A percentile compares a stretch with the other conserved stretches of the same genome.
Conservation (phyloP, 257 asterid species). For the Nicotiana tabacum region DNA sequence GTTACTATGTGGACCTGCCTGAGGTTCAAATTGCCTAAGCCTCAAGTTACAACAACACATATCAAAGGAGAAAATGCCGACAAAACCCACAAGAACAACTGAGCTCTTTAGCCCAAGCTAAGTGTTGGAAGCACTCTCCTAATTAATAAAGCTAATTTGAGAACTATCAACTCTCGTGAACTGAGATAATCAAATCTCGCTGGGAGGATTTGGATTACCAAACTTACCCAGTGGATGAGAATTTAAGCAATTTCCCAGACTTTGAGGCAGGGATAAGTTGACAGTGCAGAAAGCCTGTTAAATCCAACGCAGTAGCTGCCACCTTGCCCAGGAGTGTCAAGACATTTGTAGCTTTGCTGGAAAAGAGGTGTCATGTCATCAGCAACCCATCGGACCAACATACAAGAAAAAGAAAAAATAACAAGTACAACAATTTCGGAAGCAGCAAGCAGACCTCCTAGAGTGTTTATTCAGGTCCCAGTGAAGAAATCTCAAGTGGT, state of each 20-base stretch:
- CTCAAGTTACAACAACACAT: background rate
- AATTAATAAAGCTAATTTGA: background rate
- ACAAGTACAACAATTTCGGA: background rate
- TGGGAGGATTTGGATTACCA: background rate
- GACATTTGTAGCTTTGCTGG: slow-evolving; percentile 62
- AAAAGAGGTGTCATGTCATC: slow-evolving; percentile 7
- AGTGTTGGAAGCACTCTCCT: background rate
- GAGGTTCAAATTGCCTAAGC: background rate
- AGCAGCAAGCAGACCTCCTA: slow-evolving; percentile 40
- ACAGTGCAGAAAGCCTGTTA: slow-evolving; percentile 73
- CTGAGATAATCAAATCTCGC: background rate
- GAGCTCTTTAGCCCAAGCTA: background rate
- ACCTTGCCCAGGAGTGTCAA: slow-evolving; percentile 61
- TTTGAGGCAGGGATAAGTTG: slow-evolving; percentile 45
- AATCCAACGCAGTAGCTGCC: slow-evolving; percentile 64
- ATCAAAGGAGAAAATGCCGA: background rate
- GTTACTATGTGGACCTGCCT: background rate
- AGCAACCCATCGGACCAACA: background rate
- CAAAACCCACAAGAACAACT: background rate
- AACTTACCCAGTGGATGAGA: slow-evolving; percentile 22
- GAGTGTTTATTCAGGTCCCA: slow-evolving; percentile 89
- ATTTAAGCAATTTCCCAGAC: slow-evolving; percentile 26
- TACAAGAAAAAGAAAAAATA: background rate
- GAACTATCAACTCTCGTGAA: background rate
- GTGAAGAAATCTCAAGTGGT: slow-evolving; percentile 84